These are phyloP conservation scores for Colletotrichum spaethianum DNA, from an alignment of 2,329 filamentous ascomycete species.

Conservation along the genomic window DNA sequence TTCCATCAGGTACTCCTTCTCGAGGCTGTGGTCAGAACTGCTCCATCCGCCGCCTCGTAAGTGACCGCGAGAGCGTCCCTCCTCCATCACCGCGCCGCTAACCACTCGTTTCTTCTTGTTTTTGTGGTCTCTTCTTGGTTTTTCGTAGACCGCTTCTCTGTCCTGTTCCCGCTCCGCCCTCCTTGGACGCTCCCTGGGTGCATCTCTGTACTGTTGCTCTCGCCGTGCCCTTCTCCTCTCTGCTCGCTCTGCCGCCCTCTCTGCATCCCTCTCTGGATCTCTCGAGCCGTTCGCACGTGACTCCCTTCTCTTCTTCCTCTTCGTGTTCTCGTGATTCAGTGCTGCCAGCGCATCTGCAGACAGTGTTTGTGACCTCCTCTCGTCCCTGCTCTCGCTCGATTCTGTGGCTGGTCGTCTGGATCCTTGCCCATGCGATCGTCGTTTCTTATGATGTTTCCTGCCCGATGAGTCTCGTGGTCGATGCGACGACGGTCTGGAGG, in stretches of 20 bases:
- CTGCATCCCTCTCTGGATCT: conserved; percentile 47
- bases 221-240: conserved; percentile 42
- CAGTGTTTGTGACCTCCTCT: conserved; percentile 49
- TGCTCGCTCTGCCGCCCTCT: conserved; percentile 52
- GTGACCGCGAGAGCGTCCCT: conserved; percentile 63
- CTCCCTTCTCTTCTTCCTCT: conserved; percentile 55
- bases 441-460: conserved; percentile 54
- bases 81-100: conserved; percentile 79
- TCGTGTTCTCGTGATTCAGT: conserved; percentile 72
- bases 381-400: conserved; percentile 52
- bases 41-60: conserved; percentile 61
- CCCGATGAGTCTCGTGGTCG: conserved; percentile 49
- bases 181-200: conserved; percentile 24
- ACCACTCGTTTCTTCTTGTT: conserved; percentile 74
- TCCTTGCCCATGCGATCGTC: conserved; percentile 49
- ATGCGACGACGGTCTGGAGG: conserved; percentile 50
- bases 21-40: conserved; percentile 61
- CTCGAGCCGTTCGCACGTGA: conserved; percentile 49
- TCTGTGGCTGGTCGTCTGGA: conserved; percentile 50
- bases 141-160: conserved; percentile 48
- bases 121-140: conserved; percentile 54
- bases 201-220: conserved; percentile 40
- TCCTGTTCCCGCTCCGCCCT: conserved; percentile 45
- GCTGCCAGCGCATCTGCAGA: conserved; percentile 74
- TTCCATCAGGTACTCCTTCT: conserved; percentile 64